Evolutionary conservation across 371 early-diverging fungal genomes (phyloP), one percentile per base, ranked within the genome.

Genomic region (Mucor circinelloides): DNA sequence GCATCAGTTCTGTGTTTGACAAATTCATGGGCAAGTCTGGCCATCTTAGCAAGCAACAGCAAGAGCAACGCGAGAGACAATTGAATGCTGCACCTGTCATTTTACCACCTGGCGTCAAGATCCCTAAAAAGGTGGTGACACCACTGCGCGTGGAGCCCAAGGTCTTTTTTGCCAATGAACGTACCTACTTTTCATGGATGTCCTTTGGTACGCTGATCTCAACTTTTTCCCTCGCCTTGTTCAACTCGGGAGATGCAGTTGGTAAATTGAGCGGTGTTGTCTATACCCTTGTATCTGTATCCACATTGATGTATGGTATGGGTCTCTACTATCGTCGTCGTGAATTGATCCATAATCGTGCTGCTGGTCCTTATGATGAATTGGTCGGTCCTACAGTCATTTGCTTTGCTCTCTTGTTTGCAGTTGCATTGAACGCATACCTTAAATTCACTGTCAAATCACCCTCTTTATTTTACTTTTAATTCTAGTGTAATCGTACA

Each of bases 91-190:
- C 50, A 67, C 80, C 63, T 57, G 82, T 77, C 31, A 67, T 78
- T 42, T 70, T 82, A 10, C 84, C 84, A 25, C 81, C 86, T 13
- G 87, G 87, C 25, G 82, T 82, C 63, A 79, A 76, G 64, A 70
- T 82, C 2, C 83, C 84, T 42, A 90, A 88, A 72, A 84, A 86
- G 68, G 90, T 96, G 34, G 87, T 88, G 0, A 85, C 94, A 0
- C 92, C 96, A 0, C 90, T 95, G 15, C 91, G 99, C n/a, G 93
- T 99, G 2, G 99, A 99, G 71, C 99, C 99, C 59, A 99, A 99
- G 84, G 99, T 98, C 17, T 99, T 93, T 80, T 99, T 99, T 87
- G 99, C 99, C 64, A 99, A 99, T 77, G 99, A 99, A 82, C 89
- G 99, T 57, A 99, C 99, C 2, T 99, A 99, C 77, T 85, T 99